Evolutionary conservation across 768 basidiomycete species (phyloP).

Genomic region (Tulasnella sp.): DNA sequence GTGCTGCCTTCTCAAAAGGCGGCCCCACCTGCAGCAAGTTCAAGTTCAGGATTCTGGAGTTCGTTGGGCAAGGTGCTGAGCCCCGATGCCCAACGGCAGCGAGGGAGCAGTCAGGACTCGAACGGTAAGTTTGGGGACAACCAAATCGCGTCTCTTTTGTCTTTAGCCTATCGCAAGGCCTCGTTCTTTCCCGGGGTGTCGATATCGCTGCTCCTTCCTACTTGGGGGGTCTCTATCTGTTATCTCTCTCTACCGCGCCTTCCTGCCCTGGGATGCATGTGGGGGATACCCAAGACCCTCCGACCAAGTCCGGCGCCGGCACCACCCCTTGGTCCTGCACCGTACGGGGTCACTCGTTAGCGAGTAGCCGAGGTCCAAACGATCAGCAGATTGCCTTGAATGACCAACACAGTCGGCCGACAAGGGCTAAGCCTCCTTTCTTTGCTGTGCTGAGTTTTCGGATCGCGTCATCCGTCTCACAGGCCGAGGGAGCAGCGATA

Average conservation of each 20-base stretch:
- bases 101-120: background rate
- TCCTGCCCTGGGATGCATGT: background rate
- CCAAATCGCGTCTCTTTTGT: background rate
- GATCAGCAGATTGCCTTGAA: constrained; percentile 3
- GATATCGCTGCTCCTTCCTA: background rate
- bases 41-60: background rate
- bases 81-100: background rate
- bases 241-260: background rate
- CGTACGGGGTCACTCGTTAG: background rate
- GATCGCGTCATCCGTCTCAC: constrained; percentile 12
- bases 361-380: background rate
- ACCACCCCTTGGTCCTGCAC: background rate
- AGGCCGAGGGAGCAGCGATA: constrained; percentile 3
- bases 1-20: background rate
- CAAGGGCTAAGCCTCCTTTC: background rate
- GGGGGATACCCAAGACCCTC: background rate
- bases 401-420: background rate
- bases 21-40: background rate
- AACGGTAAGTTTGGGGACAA: background rate
- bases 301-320: background rate
- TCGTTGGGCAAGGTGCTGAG: background rate
- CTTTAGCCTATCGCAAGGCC: background rate
- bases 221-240: background rate
- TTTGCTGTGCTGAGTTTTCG: background rate
- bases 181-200: background rate